Evolutionary conservation across 106 monocot genomes (phyloP).

Genomic region (Acanthochlamys bracteata): DNA sequence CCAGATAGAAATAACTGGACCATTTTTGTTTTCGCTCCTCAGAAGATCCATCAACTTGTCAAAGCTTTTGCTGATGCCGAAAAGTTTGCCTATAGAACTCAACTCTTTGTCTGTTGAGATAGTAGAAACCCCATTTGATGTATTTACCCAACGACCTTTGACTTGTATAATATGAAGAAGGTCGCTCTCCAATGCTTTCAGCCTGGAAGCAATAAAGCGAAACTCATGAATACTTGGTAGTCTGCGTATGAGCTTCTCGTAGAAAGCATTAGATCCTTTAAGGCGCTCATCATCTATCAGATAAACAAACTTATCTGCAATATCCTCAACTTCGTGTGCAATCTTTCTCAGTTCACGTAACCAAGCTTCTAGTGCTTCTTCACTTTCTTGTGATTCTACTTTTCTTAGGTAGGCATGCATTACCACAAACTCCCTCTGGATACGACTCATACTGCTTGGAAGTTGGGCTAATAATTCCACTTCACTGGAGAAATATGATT

Average conservation of each 20-base stretch:
- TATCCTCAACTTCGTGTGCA: not conserved
- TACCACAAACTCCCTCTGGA: not conserved
- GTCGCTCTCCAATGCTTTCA: not conserved
- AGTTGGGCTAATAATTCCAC: not conserved
- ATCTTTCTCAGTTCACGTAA: not conserved
- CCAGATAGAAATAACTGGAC: slow-evolving; percentile 5
- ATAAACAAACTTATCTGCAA: not conserved
- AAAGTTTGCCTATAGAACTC: not conserved
- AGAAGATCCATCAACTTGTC: not conserved
- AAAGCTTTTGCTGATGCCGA: not conserved
- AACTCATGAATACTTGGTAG: not conserved
- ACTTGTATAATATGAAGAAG: not conserved
- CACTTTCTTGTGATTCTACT: not conserved
- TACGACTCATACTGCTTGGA: not conserved
- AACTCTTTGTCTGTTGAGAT: no score
- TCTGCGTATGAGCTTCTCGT: no score
- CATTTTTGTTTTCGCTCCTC: not conserved
- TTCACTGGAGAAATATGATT: not conserved
- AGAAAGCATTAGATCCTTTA: not conserved
- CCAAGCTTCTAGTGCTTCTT: not conserved
- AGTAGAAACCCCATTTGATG: not conserved
- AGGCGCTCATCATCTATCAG: not conserved
- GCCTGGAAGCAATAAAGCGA: not conserved
- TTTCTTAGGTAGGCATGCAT: not conserved
- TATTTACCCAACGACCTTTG: not conserved